phyloP scores from a whole-genome alignment of 2,329 filamentous ascomycete genomes.

The Massarina eburnea region DNA sequence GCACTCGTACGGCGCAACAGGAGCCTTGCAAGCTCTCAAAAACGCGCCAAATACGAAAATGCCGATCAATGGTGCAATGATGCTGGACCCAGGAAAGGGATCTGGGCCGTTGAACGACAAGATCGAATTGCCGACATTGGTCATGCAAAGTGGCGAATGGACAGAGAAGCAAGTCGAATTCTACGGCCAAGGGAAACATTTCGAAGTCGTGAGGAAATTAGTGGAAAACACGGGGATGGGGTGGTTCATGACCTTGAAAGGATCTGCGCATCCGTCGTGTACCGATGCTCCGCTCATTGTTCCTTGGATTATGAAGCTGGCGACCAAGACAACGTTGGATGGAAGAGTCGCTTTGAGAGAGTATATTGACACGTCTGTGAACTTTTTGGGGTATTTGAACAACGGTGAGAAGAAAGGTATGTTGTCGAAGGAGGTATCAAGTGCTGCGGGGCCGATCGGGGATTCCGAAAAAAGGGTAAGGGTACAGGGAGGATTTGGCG shows the following conservation, averaged over 20 bases:
- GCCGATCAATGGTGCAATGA: constrained; percentile 59
- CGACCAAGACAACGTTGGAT: constrained; percentile 62
- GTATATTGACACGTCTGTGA: constrained; percentile 61
- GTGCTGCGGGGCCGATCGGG: constrained; percentile 38
- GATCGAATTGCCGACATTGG: constrained; percentile 59
- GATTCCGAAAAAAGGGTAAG: constrained; percentile 27
- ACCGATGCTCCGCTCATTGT: constrained; percentile 68
- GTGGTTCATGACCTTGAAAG: constrained; percentile 50
- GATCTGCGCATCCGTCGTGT: constrained; percentile 61
- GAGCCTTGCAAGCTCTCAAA: constrained; percentile 62
- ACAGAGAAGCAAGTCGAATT: constrained; percentile 59
- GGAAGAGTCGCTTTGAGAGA: constrained; percentile 58
- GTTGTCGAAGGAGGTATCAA: constrained; percentile 53
- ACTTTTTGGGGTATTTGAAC: constrained; percentile 57
- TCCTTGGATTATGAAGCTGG: constrained; percentile 61
- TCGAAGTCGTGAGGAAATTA: constrained; percentile 62
- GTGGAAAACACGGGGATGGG: constrained; percentile 51
- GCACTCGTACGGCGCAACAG: constrained; percentile 68
- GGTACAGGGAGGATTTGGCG: constrained; percentile 27
- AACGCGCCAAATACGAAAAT: constrained; percentile 47
- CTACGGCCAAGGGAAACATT: constrained; percentile 63
- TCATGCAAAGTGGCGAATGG: constrained; percentile 68
- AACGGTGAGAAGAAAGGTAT: constrained; percentile 49
- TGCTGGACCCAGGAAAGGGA: constrained; percentile 67
- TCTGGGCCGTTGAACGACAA: constrained; percentile 64